Conservation (phyloP, 495 filamentous ascomycete genomes). For the Aspergillus olivimuriae region DNA sequence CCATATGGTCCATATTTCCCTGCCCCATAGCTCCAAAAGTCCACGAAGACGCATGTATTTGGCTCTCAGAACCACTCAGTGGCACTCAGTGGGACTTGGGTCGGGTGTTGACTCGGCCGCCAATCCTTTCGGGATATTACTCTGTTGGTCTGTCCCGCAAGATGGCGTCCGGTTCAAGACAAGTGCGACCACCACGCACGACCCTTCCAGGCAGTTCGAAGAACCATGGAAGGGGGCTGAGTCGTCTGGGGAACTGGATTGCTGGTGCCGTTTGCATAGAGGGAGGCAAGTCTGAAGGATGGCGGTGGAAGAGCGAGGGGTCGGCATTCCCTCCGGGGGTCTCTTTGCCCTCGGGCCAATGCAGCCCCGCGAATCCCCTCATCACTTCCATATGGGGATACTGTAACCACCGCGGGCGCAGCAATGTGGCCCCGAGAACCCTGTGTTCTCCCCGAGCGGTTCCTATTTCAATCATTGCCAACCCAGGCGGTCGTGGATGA, state of each 20-base stretch:
- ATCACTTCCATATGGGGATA: background rate
- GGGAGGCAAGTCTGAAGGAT: no score
- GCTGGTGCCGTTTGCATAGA: no score
- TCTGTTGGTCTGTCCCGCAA: background rate
- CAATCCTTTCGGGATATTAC: constrained; percentile 1
- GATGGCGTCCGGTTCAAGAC: background rate
- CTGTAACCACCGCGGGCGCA: constrained; percentile 8
- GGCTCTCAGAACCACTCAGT: no score
- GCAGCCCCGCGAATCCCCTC: constrained; percentile 5
- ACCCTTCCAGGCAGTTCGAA: background rate
- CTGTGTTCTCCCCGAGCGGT: background rate
- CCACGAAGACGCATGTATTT: no score
- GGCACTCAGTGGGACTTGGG: no score
- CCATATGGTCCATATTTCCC: no score
- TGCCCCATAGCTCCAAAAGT: no score
- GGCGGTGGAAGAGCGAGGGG: background rate
- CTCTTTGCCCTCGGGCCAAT: constrained; percentile 6
- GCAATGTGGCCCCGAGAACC: constrained; percentile 12
- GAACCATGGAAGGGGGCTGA: background rate
- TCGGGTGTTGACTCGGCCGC: no score
- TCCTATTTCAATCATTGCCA: background rate
- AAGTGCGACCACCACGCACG: no score
- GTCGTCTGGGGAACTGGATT: background rate
- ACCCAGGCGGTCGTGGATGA: no score
- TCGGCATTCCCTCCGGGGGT: constrained; percentile 8